Percentiles rank a stretch among this genome's conserved stretches.
These are phyloP conservation scores for Neophaeococcomyces aloes DNA, from an alignment of 2,329 filamentous ascomycete species.

Conservation along the genomic window DNA sequence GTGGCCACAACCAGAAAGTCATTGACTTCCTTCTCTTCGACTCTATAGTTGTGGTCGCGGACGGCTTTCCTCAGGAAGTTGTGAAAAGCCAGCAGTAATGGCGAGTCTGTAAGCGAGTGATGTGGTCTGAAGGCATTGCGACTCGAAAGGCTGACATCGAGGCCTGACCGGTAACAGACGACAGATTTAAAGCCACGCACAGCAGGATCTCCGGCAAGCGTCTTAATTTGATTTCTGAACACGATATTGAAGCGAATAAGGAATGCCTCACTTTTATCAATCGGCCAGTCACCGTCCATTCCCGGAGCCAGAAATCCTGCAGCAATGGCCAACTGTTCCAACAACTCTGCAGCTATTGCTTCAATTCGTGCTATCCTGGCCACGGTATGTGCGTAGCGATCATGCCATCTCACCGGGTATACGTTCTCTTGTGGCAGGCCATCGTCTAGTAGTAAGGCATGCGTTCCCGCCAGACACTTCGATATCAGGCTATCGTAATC, in stretches of 20 bases:
- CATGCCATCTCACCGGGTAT: slow-evolving; percentile 54
- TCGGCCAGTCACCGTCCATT: slow-evolving; percentile 31
- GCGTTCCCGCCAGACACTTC: slow-evolving; percentile 59
- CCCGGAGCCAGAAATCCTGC: slow-evolving; percentile 30
- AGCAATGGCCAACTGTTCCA: slow-evolving; percentile 40
- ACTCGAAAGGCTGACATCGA: slow-evolving; percentile 42
- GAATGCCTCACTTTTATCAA: slow-evolving; percentile 21
- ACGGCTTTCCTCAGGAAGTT: slow-evolving; percentile 18
- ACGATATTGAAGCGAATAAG: slow-evolving; percentile 36
- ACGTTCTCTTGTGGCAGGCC: slow-evolving; percentile 50
- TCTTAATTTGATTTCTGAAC: slow-evolving; percentile 44
- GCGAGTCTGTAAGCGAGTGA: slow-evolving; percentile 20
- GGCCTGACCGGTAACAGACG: slow-evolving; percentile 68
- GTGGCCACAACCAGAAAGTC: slow-evolving; percentile 57
- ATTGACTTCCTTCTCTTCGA: slow-evolving; percentile 57
- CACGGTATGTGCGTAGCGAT: slow-evolving; percentile 51
- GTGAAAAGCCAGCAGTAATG: slow-evolving; percentile 17
- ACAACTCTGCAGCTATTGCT: slow-evolving; percentile 53
- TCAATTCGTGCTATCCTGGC: slow-evolving; percentile 72
- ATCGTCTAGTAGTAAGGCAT: slow-evolving; percentile 69
- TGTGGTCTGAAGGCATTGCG: slow-evolving; percentile 20
- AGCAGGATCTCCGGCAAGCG: slow-evolving; percentile 51
- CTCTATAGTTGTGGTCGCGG: slow-evolving; percentile 26
- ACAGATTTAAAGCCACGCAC: slow-evolving; percentile 76
- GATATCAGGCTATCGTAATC: slow-evolving; percentile 49